These are phyloP conservation scores for Globisporangium megalacanthum DNA, from an alignment of 352 stramenopile species.

Conservation along the genomic window DNA sequence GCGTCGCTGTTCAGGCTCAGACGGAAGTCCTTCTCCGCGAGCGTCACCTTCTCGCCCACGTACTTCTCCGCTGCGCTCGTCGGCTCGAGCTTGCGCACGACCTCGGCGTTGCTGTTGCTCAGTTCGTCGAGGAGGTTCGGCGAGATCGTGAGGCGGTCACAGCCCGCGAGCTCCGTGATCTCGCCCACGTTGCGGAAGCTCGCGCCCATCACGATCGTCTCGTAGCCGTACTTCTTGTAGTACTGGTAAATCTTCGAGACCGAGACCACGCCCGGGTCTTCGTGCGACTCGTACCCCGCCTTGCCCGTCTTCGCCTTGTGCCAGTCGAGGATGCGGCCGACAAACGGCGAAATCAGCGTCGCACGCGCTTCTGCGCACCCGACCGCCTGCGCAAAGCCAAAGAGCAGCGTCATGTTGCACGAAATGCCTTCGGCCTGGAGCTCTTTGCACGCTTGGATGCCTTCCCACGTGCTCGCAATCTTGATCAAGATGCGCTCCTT, in stretches of 20 bases:
- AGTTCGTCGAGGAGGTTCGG: slow-evolving; percentile 93
- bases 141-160: slow-evolving; percentile 98
- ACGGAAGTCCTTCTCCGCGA: slow-evolving; percentile 95
- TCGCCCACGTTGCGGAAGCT: slow-evolving; percentile 96
- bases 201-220: slow-evolving; percentile 95
- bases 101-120: slow-evolving; percentile 55
- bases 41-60: slow-evolving; percentile 69
- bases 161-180: slow-evolving; percentile 95
- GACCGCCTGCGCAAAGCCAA: slow-evolving; percentile 96
- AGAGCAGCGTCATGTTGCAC: slow-evolving; percentile 99
- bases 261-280: slow-evolving; percentile 96
- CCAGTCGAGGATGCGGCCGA: slow-evolving; percentile 97
- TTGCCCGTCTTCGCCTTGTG: slow-evolving; percentile 93
- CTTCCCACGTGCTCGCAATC: slow-evolving; percentile 97
- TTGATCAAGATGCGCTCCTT: slow-evolving; percentile 98
- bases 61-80: slow-evolving; percentile 68
- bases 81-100: slow-evolving; percentile 84
- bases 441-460: slow-evolving; percentile 94
- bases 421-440: slow-evolving; percentile 97
- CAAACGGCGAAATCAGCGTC: slow-evolving; percentile 96
- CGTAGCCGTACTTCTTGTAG: slow-evolving; percentile 98
- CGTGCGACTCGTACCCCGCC: slow-evolving; percentile 87
- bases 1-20: slow-evolving; percentile 97
- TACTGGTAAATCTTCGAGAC: slow-evolving; percentile 98
- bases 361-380: slow-evolving; percentile 92